Evolutionary conservation across 345 rosid genomes (phyloP).

Genomic region (Corchorus capsularis): DNA sequence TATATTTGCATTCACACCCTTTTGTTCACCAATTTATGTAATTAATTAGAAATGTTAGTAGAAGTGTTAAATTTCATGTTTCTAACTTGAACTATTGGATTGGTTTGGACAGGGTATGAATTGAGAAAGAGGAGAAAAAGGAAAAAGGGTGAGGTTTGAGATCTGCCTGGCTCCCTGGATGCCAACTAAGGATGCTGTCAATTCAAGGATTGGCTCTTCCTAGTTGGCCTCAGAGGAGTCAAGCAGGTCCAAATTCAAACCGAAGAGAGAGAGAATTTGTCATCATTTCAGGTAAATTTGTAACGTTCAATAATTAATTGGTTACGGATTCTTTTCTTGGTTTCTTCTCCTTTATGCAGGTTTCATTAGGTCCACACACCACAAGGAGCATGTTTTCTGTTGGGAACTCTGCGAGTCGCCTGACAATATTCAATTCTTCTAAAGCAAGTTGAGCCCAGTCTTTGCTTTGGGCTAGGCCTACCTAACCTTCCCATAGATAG

Average conservation of each 20-base stretch:
- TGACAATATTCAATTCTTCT: not conserved
- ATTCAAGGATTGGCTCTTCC: constrained; percentile 6
- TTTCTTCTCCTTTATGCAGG: not conserved
- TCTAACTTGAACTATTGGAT: not conserved
- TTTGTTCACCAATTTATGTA: no score
- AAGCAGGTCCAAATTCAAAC: constrained; percentile 13
- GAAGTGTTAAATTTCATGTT: not conserved
- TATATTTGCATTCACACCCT: no score
- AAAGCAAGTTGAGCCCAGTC: not conserved
- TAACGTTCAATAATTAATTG: not conserved
- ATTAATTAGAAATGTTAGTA: not conserved
- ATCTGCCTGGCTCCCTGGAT: constrained; percentile 29
- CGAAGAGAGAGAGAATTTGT: not conserved
- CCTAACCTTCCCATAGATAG: not conserved
- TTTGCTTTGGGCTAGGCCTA: no score
- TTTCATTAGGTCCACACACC: not conserved
- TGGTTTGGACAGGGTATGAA: not conserved
- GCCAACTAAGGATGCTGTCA: constrained; percentile 21
- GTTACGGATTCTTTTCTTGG: not conserved
- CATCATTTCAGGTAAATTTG: not conserved
- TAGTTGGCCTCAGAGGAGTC: constrained; percentile 26
- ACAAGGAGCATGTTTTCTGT: not conserved
- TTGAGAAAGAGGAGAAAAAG: not conserved
- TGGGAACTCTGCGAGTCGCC: not conserved
- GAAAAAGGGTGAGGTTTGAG: not conserved